These are phyloP conservation scores for Drosera capensis DNA, from an alignment of 148 eudicot species.

Conservation along the genomic window DNA sequence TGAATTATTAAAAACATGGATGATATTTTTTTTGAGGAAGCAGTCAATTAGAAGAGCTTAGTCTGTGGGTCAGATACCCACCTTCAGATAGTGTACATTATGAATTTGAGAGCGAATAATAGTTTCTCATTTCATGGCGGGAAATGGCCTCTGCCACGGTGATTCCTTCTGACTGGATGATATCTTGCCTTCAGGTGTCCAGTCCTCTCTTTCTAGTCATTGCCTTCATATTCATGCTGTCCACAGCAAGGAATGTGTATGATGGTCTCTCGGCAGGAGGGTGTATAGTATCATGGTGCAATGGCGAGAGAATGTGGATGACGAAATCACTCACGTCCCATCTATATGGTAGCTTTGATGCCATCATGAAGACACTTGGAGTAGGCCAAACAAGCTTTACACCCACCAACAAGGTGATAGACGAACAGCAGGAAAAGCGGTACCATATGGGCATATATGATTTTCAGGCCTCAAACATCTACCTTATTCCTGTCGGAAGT, in stretches of 20 bases:
- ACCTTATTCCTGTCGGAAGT: conserved; percentile 10
- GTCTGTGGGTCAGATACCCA: too few species aligned
- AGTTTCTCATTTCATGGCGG: too few species aligned
- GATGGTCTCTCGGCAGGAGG: conserved; percentile 7
- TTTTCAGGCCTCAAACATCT: conserved; percentile 21
- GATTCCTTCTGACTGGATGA: too few species aligned
- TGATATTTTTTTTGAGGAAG: too few species aligned
- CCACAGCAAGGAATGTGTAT: conserved; percentile 2
- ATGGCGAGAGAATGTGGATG: conserved; percentile 12
- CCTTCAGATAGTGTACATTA: too few species aligned
- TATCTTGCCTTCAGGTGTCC: conserved; percentile 1
- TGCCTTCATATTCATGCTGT: background rate
- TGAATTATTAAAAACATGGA: too few species aligned
- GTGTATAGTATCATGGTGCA: conserved; percentile 6
- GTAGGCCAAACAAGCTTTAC: conserved; percentile 16
- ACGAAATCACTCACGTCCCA: conserved; percentile 10
- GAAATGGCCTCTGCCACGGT: too few species aligned
- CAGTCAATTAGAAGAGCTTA: too few species aligned
- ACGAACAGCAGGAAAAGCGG: conserved; percentile 3
- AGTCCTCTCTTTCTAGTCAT: background rate
- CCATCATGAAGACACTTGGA: conserved; percentile 9
- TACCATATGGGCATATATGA: conserved; percentile 16
- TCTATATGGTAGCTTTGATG: conserved; percentile 12
- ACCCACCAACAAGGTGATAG: conserved; percentile 20
- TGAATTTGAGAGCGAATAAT: too few species aligned